Evolutionary conservation across 331 rosid genomes (phyloP), one percentile per base, ranked within the genome.

Genomic region (Cucumis variabilis): DNA sequence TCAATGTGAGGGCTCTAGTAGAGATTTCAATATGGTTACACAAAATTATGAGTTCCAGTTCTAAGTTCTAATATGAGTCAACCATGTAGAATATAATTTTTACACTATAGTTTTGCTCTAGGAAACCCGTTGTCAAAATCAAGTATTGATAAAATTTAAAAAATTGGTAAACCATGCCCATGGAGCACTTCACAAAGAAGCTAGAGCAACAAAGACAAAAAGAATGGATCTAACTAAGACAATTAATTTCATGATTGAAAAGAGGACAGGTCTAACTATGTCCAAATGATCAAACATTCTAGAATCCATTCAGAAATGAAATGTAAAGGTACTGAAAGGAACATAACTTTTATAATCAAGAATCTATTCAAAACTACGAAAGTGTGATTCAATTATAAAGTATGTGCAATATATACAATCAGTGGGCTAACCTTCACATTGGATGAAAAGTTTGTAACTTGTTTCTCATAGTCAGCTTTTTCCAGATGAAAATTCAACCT

Each of bases 401-500:
- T 81, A 53, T 20, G 27, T 28, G 70, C 50, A 79, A 12, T 85
- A 82, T 55, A 58, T 86, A 48, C 63, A 69, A 68, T 25, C 23
- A 23, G 67, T 48, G n/a, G 66, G 19, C 19, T 89, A 90, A 97
- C 99, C 98, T 97, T 97, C 84, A 97, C 90, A 70, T 97, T 99
- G 75, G 99, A 89, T 20, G 99, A 97, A 90, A 97, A 97, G 93
- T 97, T 97, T 88, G 99, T 93, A 86, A 97, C 99, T 88, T 90
- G 97, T 87, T 96, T 97, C 91, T 93, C 96, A 79, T 96, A 97
- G 88, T 99, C 99, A 86, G 94, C 95, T 90, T 96, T 97, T 91
- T 96, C 94, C 86, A 97, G 90, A 91, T 97, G 99, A 87, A 94
- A 97, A 90, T 97, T 97, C 99, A 97, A 96, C 99, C 99, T 97